Evolutionary conservation across 352 stramenopile genomes (phyloP).

Genomic region (Phytophthora litchii): DNA sequence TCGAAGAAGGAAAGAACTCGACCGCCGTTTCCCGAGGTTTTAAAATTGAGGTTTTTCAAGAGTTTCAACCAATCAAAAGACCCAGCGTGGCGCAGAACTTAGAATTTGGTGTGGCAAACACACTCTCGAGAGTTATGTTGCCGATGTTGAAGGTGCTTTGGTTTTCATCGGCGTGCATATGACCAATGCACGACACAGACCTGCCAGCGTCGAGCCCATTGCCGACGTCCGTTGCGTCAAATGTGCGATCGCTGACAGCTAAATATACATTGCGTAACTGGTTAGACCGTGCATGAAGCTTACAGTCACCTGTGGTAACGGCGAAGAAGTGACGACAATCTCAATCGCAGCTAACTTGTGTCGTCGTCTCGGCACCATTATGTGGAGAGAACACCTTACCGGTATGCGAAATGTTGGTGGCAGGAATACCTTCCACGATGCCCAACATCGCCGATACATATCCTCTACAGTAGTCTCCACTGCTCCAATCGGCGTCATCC

Average conservation of each 20-base stretch:
- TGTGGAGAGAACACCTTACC: too few relatives aligned
- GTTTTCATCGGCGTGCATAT: too few relatives aligned
- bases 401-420: neutral
- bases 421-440: too few relatives aligned
- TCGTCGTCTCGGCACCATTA: too few relatives aligned
- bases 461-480: too few relatives aligned
- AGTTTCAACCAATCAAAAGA: slow-evolving; percentile 33
- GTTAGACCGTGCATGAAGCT: slow-evolving; percentile 1
- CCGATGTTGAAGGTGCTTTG: slow-evolving; percentile 17
- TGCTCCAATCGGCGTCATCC: too few relatives aligned
- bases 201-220: neutral
- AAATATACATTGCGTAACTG: slow-evolving; percentile 4
- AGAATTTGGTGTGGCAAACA: slow-evolving; percentile 15
- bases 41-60: slow-evolving; percentile 15
- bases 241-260: neutral
- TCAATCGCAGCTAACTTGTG: neutral
- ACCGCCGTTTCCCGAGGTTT: slow-evolving; percentile 20
- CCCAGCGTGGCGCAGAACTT: slow-evolving; percentile 28
- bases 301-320: neutral
- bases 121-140: slow-evolving; percentile 7
- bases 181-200: neutral
- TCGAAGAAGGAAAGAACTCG: slow-evolving; percentile 22
- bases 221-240: slow-evolving; percentile 8
- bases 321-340: neutral
- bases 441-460: too few relatives aligned